phyloP scores from a whole-genome alignment of 352 stramenopile genomes.

The Globisporangium orthogonon region DNA sequence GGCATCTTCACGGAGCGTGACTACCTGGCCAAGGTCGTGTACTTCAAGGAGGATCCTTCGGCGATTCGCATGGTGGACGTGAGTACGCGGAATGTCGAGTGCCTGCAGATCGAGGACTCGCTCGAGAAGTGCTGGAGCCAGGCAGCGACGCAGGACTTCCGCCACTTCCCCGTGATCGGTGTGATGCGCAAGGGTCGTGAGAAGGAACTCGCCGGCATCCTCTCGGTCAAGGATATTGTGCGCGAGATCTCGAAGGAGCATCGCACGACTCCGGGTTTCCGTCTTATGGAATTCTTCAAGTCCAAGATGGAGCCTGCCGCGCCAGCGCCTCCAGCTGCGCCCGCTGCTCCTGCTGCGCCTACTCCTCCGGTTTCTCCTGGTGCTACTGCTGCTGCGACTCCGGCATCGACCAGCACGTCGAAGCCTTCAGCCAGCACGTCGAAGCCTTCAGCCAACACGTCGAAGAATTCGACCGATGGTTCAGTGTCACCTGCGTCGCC shows the following conservation, averaged over 20 bases:
- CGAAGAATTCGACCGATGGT: too few species aligned
- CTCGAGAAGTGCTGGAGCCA: constrained; percentile 77
- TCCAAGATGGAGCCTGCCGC: constrained; percentile 58
- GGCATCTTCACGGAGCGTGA: constrained; percentile 85
- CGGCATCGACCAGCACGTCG: too few species aligned
- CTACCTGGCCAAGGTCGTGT: constrained; percentile 77
- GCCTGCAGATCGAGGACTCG: constrained; percentile 70
- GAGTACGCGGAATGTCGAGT: constrained; percentile 43
- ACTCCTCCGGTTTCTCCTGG: background rate
- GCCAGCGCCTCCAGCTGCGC: background rate
- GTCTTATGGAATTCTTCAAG: constrained; percentile 85
- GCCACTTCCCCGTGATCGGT: constrained; percentile 79
- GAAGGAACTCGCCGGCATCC: constrained; percentile 74
- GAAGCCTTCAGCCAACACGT: too few species aligned
- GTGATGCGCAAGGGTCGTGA: constrained; percentile 66
- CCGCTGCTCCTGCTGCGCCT: background rate
- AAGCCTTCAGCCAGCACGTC: too few species aligned
- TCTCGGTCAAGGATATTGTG: constrained; percentile 86
- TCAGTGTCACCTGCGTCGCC: too few species aligned
- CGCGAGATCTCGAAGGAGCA: constrained; percentile 80
- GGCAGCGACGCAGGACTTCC: constrained; percentile 56
- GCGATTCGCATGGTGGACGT: constrained; percentile 52
- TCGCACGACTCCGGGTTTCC: constrained; percentile 63
- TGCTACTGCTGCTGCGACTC: too few species aligned
- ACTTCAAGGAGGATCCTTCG: constrained; percentile 57